Base-by-base conservation (phyloP, 306 rosid species). In the Dicorynia guianensis region DNA sequence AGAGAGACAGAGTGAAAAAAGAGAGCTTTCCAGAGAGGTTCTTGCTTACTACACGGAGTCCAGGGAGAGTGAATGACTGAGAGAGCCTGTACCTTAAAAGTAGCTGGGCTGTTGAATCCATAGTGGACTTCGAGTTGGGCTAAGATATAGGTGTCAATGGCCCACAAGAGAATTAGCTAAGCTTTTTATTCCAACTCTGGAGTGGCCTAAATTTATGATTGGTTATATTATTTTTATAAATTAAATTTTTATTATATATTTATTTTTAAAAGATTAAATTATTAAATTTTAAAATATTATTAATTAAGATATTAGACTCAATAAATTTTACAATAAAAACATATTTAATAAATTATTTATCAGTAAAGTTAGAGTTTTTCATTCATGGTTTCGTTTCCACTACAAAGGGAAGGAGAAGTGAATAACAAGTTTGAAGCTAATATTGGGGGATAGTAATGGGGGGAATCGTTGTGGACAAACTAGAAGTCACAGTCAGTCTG, bases 1-100 rank as follows among this genome's bases (percentile, higher is more conserved):
- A 13, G 39, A 17, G 38, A 9, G 54, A 2, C 11, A 33, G 9
- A 46, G n/a, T 39, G 43, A 55, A 61, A 42, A 0, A 12, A 7
- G 19, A 34, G 65, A 69, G 42, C 12, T 39, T 53, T 18, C 59
- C 7, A 54, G 78, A 73, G 72, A 38, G 43, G 36, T 46, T 67
- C 11, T 14, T 49, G 6, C 17, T 15, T 40, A 4, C 8, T 1
- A 7, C 19, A 8, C 4, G 35, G 0, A 7, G 5, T 7, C 8
- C 20, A 5, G 0, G 5, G 0, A 11, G 52, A 40, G 65, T 12
- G 20, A 19, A 19, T 7, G 14, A 40, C 15, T 35, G 66, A 40
- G 53, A 5, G 25, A 39, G 17, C 13, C 8, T n/a, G 76, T 56
- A 20, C n/a, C 44, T 42, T 47, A 11, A 11, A 11, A 10, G 25